Base-by-base conservation (phyloP, 441 rosid species). In the Adansonia rubrostipa region DNA sequence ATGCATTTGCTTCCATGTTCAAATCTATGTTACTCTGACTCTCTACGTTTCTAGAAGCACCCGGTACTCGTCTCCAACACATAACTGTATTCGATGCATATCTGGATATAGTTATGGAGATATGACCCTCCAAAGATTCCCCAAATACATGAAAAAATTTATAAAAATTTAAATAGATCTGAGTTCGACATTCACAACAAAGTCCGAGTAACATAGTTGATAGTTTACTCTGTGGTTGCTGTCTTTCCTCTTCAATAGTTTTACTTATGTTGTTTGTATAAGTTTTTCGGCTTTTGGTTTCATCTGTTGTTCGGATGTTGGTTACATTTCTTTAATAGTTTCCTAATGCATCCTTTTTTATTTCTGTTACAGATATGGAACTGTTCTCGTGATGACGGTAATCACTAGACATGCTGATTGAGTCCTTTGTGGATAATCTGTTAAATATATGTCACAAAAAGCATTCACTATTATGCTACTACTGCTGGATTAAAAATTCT, bases 371-470 rank as follows among this genome's bases (percentile, higher is more conserved):
- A 96, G 98, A 92, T 94, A 88, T 96, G 99, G 99, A 91, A 93
- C 73, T 94, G 97, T 81, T 92, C 99, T 45, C 97, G 93, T 0
- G 87, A 85, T 17, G 99, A 96, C 92, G 99, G 98, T 94, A 28
- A 89, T 73, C 44, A 22, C 50, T 74, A 53, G 17, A 11, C 19
- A 6, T 63, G 50, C 66, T 36, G 9, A 20, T 76, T 76, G 17
- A 24, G 51, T 11, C 65, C 58, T 78, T 51, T 14, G 19, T 17
- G 60, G 14, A 36, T 74, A 56, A 72, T 13, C 4, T 47, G 40
- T 69, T 44, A 47, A n/a, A 60, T 67, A 40, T 48, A 40, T 70
- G 11, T 11, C 58, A 64, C 22, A 71, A 24, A 76, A 40, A 5
- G 40, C 19, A 10, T 79, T 68, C 36, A 1, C 3, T 14, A 17